Base-by-base conservation (phyloP, 2,329 filamentous ascomycete species). In the Fusarium austroafricanum region DNA sequence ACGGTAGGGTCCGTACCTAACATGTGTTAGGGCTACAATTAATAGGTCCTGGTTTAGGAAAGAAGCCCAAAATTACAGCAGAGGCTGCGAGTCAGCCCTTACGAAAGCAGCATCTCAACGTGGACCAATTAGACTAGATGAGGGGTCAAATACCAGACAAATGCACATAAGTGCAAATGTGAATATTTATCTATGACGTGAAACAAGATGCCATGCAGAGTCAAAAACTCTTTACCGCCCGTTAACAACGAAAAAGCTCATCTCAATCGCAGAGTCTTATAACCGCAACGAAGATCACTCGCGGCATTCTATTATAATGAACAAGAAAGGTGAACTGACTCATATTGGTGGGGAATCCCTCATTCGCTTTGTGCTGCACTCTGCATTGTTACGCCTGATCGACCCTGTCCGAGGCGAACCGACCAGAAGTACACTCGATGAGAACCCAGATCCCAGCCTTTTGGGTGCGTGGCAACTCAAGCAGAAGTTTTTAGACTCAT, bases 401-500 rank as follows among this genome's bases (percentile, higher is more conserved):
- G 60, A 67, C 17, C 61, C 64, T 4, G 38, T 67, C 1, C 40
- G 60, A 29, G 61, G 50, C 1, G 14, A 64, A 12, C 60, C 63
- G 10, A 67, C 55, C 10, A 53, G 38, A 15, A 29, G 35, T 12
- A 47, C 28, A 12, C 31, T 61, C 6, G 60, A 67, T 17, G 44
- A 20, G 11, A 35, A 54, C 8, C 55, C 60, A 17, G 39, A 64
- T 15, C 21, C 26, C 2, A 18, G 8, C 12, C 14, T 20, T 17
- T 17, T 23, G n/a, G 42, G n/a, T 17, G 5, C 28, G 11, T 29
- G 66, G 35, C 52, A 71, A 12, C 62, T 71, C 2, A 67, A 71
- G 35, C 68, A 73, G 44, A 78, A 76, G 33, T 78, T 78, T 23
- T 72, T 77, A 2, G 76, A 78, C 56, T 77, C 76, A 11, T 76